Percentiles rank a stretch among this genome's conserved stretches.
These are phyloP conservation scores for Mycena rebaudengoi DNA, from an alignment of 768 basidiomycete species.

Conservation along the genomic window DNA sequence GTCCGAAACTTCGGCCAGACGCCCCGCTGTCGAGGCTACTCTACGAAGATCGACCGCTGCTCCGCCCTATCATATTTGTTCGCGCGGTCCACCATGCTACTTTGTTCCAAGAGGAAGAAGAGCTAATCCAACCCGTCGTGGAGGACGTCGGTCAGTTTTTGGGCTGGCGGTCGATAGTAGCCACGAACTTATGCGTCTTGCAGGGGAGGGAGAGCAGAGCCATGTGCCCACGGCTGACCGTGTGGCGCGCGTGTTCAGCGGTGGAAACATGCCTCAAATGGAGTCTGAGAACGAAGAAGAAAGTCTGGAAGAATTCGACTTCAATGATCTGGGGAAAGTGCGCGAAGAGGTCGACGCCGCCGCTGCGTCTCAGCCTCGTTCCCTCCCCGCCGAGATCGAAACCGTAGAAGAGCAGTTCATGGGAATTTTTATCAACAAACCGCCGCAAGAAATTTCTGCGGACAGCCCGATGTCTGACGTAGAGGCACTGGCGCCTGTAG, in stretches of 20 bases:
- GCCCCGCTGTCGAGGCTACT: slow-evolving; percentile 65
- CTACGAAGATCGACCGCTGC: slow-evolving; percentile 64
- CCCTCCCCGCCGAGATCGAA: slow-evolving; percentile 18
- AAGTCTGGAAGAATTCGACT: slow-evolving; percentile 69
- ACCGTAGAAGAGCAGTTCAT: slow-evolving; percentile 45
- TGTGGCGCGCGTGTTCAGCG: slow-evolving; percentile 70
- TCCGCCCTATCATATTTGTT: slow-evolving; percentile 78
- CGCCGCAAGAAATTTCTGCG: not conserved
- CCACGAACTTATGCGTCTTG: slow-evolving; percentile 6
- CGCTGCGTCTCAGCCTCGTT: slow-evolving; percentile 24
- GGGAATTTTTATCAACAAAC: slow-evolving; percentile 46
- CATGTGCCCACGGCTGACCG: slow-evolving; percentile 77
- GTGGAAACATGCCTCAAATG: slow-evolving; percentile 29
- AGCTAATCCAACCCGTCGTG: slow-evolving; percentile 62
- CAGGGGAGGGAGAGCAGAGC: slow-evolving; percentile 59
- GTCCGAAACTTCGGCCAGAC: slow-evolving; percentile 45
- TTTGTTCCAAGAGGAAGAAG: slow-evolving; percentile 67
- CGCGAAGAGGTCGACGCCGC: slow-evolving; percentile 47
- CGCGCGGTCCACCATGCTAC: slow-evolving; percentile 59
- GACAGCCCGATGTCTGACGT: slow-evolving; percentile 11
- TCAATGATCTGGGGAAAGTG: slow-evolving; percentile 64
- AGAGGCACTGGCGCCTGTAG: not conserved
- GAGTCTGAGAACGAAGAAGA: slow-evolving; percentile 45
- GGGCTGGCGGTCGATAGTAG: not conserved
- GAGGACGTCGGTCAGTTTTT: slow-evolving; percentile 59